phyloP scores from a whole-genome alignment of 139 green algal genomes.

The Eudorina sp. region DNA sequence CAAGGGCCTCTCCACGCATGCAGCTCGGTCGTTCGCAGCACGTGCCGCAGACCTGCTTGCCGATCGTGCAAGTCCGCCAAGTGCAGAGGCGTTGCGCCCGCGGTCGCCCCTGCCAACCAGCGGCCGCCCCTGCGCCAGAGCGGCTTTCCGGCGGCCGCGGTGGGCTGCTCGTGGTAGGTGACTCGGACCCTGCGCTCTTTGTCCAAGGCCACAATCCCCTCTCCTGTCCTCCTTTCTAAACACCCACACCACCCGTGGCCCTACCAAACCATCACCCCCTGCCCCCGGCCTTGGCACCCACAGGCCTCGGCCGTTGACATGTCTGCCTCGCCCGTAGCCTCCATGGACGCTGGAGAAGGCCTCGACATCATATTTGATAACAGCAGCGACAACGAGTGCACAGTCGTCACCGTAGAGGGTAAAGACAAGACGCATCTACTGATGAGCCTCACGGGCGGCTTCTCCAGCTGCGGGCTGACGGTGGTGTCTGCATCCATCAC shows the following conservation, averaged over 20 bases:
- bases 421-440: constrained; percentile 74
- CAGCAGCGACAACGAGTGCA: constrained; percentile 62
- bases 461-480: constrained; percentile 72
- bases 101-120: constrained; percentile 5
- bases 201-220: not conserved
- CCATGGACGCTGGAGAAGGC: constrained; percentile 18
- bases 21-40: constrained; percentile 31
- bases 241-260: not conserved
- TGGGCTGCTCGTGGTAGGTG: constrained; percentile 15
- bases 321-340: constrained; percentile 4
- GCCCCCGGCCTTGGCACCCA: too few species aligned
- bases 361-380: constrained; percentile 76
- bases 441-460: constrained; percentile 73
- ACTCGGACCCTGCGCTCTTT: not conserved
- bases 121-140: not conserved
- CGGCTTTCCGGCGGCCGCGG: not conserved
- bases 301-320: constrained; percentile 41
- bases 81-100: not conserved
- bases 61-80: not conserved
- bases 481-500: constrained; percentile 84
- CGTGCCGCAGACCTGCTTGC: constrained; percentile 16
- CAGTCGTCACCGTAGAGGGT: constrained; percentile 70
- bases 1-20: constrained; percentile 47
- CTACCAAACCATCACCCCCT: not conserved
- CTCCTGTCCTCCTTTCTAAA: not conserved